A percentile compares a stretch with the other conserved stretches of the same genome.
phyloP scores from a whole-genome alignment of 2,329 filamentous ascomycete species.

The Fusarium nanum region DNA sequence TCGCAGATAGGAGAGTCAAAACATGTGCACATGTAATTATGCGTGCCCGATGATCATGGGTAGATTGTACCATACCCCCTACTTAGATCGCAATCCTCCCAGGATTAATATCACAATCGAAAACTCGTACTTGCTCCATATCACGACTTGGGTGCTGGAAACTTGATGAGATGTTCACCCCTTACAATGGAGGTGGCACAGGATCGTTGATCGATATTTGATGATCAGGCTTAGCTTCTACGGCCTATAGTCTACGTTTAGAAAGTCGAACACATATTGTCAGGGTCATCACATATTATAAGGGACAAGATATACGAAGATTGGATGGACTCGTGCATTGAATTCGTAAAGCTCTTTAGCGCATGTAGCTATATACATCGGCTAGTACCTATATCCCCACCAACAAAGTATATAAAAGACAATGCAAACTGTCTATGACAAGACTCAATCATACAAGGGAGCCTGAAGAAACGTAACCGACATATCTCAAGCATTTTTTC shows the following conservation, averaged over 20 bases:
- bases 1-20: slow-evolving; percentile 31
- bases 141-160: not conserved
- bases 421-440: slow-evolving; percentile 20
- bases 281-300: not conserved
- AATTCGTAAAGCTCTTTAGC: slow-evolving; percentile 36
- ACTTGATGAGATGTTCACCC: not conserved
- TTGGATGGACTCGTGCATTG: slow-evolving; percentile 16
- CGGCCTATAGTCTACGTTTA: not conserved
- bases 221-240: not conserved
- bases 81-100: slow-evolving; percentile 14
- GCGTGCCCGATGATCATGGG: slow-evolving; percentile 9
- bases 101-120: slow-evolving; percentile 11
- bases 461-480: slow-evolving; percentile 11
- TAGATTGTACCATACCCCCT: slow-evolving; percentile 10
- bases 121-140: not conserved
- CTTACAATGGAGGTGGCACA: no score
- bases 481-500: slow-evolving; percentile 16
- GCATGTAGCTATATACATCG: slow-evolving; percentile 30
- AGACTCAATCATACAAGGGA: slow-evolving; percentile 36
- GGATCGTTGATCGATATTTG: not conserved
- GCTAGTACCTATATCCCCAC: slow-evolving; percentile 29
- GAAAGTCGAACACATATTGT: not conserved
- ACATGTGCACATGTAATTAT: slow-evolving; percentile 25
- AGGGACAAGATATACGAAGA: not conserved
- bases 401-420: slow-evolving; percentile 23